Conservation (phyloP, 2,329 filamentous ascomycete genomes). For the Fusarium liriodendri region DNA sequence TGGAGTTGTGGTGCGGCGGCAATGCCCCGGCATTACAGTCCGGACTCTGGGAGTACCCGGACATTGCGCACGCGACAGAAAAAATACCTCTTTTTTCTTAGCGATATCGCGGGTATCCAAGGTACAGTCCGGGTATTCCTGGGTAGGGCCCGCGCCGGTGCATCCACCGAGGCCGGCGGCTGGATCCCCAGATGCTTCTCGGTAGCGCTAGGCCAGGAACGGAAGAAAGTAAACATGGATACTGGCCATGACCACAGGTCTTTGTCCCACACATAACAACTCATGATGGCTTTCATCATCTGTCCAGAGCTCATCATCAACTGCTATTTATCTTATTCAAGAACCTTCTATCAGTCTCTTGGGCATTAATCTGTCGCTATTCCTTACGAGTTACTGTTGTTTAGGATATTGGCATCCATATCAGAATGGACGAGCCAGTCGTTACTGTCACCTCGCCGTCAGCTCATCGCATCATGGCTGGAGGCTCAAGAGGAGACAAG, state of each 20-base stretch:
- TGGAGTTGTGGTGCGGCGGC: slow-evolving; percentile 39
- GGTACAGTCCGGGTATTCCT: slow-evolving; percentile 30
- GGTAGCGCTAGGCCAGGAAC: slow-evolving; percentile 40
- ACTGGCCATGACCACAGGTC: not conserved
- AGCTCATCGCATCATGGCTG: slow-evolving; percentile 25
- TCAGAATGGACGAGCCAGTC: slow-evolving; percentile 16
- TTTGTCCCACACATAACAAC: slow-evolving; percentile 11
- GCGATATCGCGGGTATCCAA: not conserved
- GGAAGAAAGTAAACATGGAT: slow-evolving; percentile 48
- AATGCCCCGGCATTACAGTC: slow-evolving; percentile 43
- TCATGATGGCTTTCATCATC: slow-evolving; percentile 1
- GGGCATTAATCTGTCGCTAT: not conserved
- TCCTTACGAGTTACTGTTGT: not conserved
- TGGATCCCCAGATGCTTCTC: slow-evolving; percentile 22
- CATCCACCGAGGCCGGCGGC: slow-evolving; percentile 25
- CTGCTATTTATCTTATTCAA: not conserved
- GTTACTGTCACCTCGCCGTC: slow-evolving; percentile 15
- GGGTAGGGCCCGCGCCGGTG: slow-evolving; percentile 3
- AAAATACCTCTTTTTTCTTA: slow-evolving; percentile 21
- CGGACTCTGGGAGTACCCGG: slow-evolving; percentile 26
- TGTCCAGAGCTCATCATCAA: not conserved
- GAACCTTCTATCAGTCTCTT: not conserved
- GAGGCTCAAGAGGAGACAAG: slow-evolving; percentile 1
- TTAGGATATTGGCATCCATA: not conserved
- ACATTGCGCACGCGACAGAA: slow-evolving; percentile 23